Percentiles rank a stretch among this genome's conserved stretches.
phyloP scores from a whole-genome alignment of 306 rosid species.

The Castanea sativa region DNA sequence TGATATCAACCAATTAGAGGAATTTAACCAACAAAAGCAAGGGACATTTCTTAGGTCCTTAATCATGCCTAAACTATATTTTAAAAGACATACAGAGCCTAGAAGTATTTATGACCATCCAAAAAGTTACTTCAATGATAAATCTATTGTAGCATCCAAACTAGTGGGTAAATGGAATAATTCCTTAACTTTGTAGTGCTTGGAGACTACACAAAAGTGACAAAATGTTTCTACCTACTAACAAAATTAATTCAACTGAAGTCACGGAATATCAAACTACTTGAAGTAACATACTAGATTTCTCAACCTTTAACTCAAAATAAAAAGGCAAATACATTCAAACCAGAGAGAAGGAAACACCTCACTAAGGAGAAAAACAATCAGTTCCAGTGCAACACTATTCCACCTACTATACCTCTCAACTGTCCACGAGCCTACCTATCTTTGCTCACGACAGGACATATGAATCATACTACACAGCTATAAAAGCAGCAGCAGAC shows the following conservation, averaged over 20 bases:
- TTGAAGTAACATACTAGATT: neutral
- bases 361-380: too few species aligned
- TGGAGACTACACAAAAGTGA: neutral
- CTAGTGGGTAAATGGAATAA: neutral
- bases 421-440: too few species aligned
- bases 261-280: neutral
- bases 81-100: neutral
- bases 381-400: too few species aligned
- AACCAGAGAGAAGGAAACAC: too few species aligned
- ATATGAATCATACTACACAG: too few species aligned
- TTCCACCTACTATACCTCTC: too few species aligned
- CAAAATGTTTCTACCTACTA: neutral
- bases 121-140: neutral
- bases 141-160: neutral
- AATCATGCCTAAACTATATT: neutral
- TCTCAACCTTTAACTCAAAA: too few species aligned
- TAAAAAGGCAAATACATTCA: too few species aligned
- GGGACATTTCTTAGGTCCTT: neutral
- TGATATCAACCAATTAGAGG: neutral
- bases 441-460: too few species aligned
- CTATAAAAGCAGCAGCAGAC: too few species aligned
- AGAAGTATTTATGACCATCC: neutral
- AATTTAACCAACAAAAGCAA: neutral
- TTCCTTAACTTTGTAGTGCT: neutral
- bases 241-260: neutral